Evolutionary conservation across 805 yeast genomes (phyloP).

Genomic region (Komagataella phaffii): DNA sequence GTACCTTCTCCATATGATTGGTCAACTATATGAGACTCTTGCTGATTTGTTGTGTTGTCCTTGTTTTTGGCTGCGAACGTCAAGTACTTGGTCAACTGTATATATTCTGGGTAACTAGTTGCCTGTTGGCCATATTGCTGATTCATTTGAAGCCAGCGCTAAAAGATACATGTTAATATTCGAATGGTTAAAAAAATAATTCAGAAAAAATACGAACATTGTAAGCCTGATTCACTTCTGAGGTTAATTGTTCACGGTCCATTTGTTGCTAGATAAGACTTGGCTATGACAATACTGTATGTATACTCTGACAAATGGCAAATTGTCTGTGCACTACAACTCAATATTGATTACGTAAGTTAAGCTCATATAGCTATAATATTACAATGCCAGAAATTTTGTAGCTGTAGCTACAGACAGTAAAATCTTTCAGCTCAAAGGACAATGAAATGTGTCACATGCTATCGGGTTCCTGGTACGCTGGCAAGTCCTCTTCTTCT

Average conservation of each 20-base stretch:
- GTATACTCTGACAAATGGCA: neutral
- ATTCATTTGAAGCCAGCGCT: constrained; percentile 46
- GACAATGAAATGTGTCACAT: constrained; percentile 1
- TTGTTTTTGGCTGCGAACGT: constrained; percentile 15
- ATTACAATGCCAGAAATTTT: too few relatives aligned
- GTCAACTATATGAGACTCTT: neutral
- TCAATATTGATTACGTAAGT: neutral
- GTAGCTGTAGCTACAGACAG: too few relatives aligned
- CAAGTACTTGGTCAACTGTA: constrained; percentile 37
- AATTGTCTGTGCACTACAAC: neutral
- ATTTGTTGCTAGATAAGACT: neutral
- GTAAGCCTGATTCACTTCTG: neutral
- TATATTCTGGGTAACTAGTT: constrained; percentile 41
- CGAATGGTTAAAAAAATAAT: neutral
- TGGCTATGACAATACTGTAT: neutral
- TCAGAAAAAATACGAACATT: neutral
- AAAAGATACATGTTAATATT: constrained; percentile 1
- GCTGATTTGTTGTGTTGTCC: constrained; percentile 7
- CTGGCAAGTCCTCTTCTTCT: constrained; percentile 31
- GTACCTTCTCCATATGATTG: constrained; percentile 10
- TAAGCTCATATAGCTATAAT: too few relatives aligned
- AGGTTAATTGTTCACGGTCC: neutral
- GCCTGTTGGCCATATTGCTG: constrained; percentile 46
- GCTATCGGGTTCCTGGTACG: constrained; percentile 14
- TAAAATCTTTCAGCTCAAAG: too few relatives aligned